Conservation (phyloP, 2,329 filamentous ascomycete species). For the Calonectria pteridis region DNA sequence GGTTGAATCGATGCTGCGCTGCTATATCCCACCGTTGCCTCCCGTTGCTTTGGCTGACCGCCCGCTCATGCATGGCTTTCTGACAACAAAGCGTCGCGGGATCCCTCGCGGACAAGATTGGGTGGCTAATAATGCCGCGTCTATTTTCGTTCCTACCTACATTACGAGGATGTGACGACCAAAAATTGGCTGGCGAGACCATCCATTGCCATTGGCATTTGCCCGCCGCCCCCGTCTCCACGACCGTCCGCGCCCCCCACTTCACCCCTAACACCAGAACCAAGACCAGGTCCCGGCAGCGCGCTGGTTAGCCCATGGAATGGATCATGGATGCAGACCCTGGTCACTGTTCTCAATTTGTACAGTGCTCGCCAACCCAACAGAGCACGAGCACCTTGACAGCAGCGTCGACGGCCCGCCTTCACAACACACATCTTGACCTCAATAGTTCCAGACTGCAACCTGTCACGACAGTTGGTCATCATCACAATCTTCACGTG, state of each 20-base stretch:
- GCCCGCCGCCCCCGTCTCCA: slow-evolving; percentile 14
- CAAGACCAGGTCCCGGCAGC: slow-evolving; percentile 29
- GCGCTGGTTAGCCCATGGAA: slow-evolving; percentile 16
- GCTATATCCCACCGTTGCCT: background rate
- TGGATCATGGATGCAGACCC: slow-evolving; percentile 17
- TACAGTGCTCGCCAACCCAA: background rate
- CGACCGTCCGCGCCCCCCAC: slow-evolving; percentile 20
- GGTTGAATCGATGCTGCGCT: background rate
- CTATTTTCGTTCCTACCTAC: slow-evolving; percentile 4
- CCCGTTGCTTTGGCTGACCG: background rate
- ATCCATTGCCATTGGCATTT: background rate
- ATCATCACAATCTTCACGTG: background rate
- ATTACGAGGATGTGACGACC: background rate
- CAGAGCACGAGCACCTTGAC: background rate
- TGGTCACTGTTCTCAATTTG: slow-evolving; percentile 11
- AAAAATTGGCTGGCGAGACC: background rate
- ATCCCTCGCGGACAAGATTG: background rate
- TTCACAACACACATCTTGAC: background rate
- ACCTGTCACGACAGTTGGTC: background rate
- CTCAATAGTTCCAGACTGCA: background rate
- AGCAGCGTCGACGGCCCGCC: background rate
- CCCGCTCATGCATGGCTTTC: slow-evolving; percentile 16
- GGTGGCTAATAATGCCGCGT: background rate
- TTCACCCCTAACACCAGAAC: slow-evolving; percentile 38
- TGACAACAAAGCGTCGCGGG: slow-evolving; percentile 1